These are phyloP conservation scores for Tubosaeta brunneosetosa DNA, from an alignment of 768 basidiomycete genomes.

Conservation along the genomic window DNA sequence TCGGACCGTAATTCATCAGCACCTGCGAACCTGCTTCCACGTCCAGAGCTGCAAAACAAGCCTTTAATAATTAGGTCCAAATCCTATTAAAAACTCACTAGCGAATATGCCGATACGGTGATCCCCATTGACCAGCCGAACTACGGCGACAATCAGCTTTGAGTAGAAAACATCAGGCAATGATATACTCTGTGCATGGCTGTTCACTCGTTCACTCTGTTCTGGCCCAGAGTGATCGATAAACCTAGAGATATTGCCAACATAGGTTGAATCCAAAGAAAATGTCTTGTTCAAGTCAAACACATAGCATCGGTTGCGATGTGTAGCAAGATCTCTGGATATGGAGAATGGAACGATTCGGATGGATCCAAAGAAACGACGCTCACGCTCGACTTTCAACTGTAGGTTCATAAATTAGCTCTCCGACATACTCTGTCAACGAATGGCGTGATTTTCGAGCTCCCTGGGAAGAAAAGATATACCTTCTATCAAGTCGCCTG, in stretches of 20 bases:
- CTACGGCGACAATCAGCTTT: constrained; percentile 29
- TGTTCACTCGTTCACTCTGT: constrained; percentile 34
- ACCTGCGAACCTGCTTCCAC: constrained; percentile 46
- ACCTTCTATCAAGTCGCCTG: constrained; percentile 48
- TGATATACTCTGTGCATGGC: constrained; percentile 40
- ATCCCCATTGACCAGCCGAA: constrained; percentile 58
- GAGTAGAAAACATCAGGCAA: not conserved
- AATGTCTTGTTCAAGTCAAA: constrained; percentile 48
- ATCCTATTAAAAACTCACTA: constrained; percentile 7
- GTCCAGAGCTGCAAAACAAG: constrained; percentile 29
- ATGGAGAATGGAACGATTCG: not conserved
- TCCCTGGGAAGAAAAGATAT: not conserved
- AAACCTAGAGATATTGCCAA: constrained; percentile 62
- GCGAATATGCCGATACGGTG: constrained; percentile 59
- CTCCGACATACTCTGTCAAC: constrained; percentile 60
- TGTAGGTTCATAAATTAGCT: constrained; percentile 49
- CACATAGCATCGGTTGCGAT: constrained; percentile 56
- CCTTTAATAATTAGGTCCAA: not conserved
- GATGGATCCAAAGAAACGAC: not conserved
- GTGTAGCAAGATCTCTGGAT: constrained; percentile 40
- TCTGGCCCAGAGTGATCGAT: constrained; percentile 51
- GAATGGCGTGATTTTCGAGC: not conserved
- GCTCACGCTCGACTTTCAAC: constrained; percentile 49
- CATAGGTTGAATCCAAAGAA: constrained; percentile 50
- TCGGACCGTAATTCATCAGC: constrained; percentile 53